These are phyloP conservation scores for Prunus yedoensis DNA, from an alignment of 331 rosid species.

Conservation along the genomic window DNA sequence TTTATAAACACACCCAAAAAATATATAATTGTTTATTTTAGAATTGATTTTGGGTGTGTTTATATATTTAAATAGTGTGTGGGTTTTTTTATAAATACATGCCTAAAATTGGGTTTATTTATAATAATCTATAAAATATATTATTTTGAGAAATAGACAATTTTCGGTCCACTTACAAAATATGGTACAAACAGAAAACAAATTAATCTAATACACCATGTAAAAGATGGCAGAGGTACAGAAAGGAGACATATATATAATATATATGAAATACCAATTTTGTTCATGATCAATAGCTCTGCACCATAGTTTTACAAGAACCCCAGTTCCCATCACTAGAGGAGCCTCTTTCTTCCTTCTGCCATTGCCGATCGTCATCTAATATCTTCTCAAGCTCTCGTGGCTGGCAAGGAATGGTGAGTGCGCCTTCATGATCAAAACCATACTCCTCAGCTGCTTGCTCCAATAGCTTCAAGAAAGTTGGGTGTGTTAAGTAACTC, in stretches of 20 bases:
- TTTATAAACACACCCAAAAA: too few species aligned
- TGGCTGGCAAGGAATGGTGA: conserved; percentile 66
- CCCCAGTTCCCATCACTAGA: conserved; percentile 24
- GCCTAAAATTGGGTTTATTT: too few species aligned
- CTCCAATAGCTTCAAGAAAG: conserved; percentile 58
- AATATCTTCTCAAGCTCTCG: conserved; percentile 59
- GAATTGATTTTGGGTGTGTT: too few species aligned
- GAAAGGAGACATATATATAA: neutral
- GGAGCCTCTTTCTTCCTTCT: conserved; percentile 3
- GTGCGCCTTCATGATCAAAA: conserved; percentile 69
- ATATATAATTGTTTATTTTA: too few species aligned
- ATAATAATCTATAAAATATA: too few species aligned
- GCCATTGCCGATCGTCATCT: conserved; percentile 34
- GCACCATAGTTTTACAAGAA: conserved; percentile 32
- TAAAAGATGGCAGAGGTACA: neutral
- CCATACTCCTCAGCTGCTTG: conserved; percentile 81
- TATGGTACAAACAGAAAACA: neutral
- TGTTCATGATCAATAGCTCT: conserved; percentile 27
- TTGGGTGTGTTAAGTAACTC: conserved; percentile 55
- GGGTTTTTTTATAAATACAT: too few species aligned
- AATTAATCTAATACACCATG: neutral
- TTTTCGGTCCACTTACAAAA: too few species aligned
- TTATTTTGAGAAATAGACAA: too few species aligned
- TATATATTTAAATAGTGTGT: too few species aligned
- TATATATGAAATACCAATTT: too few species aligned